phyloP scores from a whole-genome alignment of 2,329 filamentous ascomycete species.

The Beauveria sp. region DNA sequence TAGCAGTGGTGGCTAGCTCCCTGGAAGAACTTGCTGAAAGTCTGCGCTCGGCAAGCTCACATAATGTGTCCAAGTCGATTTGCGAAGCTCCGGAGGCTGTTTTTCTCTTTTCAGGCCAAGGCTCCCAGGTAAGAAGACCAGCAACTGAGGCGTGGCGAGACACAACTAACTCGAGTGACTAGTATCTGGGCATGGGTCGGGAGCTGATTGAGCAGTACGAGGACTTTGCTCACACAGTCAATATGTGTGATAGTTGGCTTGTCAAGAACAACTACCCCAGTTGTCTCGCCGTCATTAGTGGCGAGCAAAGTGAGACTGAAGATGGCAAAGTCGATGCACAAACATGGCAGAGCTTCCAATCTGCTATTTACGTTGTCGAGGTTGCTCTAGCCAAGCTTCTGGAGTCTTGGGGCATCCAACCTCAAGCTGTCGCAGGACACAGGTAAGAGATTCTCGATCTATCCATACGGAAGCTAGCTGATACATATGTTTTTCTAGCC shows the following conservation, averaged over 20 bases:
- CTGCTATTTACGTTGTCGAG: conserved; percentile 24
- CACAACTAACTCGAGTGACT: not conserved
- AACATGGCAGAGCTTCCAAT: conserved; percentile 20
- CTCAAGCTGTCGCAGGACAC: conserved; percentile 18
- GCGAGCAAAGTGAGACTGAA: not conserved
- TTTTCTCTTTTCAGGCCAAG: not conserved
- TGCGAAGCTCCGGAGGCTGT: not conserved
- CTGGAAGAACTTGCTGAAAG: not conserved
- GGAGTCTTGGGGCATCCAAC: conserved; percentile 18
- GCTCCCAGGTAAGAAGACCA: not conserved
- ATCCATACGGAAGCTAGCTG: not conserved
- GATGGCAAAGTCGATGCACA: not conserved
- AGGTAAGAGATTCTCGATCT: conserved; percentile 13
- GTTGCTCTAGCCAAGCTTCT: conserved; percentile 22
- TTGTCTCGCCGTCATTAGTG: not conserved
- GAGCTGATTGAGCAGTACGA: not conserved
- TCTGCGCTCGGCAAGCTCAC: not conserved
- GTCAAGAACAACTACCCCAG: not conserved
- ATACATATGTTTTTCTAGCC: conserved; percentile 10
- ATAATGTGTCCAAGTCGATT: not conserved
- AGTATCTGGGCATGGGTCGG: not conserved
- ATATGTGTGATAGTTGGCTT: not conserved
- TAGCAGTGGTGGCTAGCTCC: not conserved
- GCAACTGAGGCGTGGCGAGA: not conserved
- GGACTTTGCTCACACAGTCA: not conserved